Conservation (phyloP, 2,329 filamentous ascomycete genomes). For the Alternaria sp. region DNA sequence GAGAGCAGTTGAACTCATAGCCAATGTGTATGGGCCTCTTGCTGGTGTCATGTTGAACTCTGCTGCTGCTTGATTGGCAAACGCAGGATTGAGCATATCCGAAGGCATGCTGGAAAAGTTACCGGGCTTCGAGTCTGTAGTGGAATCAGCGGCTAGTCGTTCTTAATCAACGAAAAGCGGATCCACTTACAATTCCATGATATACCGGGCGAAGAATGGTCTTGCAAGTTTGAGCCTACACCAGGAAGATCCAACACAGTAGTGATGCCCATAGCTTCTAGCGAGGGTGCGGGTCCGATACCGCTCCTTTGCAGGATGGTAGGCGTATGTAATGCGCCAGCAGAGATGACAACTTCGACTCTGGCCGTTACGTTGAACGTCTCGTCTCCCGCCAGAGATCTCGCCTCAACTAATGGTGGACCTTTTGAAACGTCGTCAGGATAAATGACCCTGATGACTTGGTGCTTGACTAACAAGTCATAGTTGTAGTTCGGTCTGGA, state of each 20-base stretch:
- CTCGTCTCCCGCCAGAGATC: conserved; percentile 3
- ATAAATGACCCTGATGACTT: conserved; percentile 13
- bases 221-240: conserved; percentile 69
- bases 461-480: conserved; percentile 13
- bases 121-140: conserved; percentile 5
- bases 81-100: conserved; percentile 11
- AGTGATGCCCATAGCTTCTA: conserved; percentile 58
- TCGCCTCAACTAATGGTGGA: conserved; percentile 39
- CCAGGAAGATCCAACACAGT: conserved; percentile 63
- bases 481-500: conserved; percentile 14
- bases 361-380: conserved; percentile 1
- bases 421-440: conserved; percentile 2
- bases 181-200: conserved; percentile 6
- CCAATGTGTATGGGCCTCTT: conserved; percentile 17
- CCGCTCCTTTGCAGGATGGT: conserved; percentile 68
- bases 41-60: conserved; percentile 13
- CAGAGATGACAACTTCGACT: conserved; percentile 43
- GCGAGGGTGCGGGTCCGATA: conserved; percentile 59
- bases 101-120: conserved; percentile 13
- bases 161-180: background rate
- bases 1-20: conserved; percentile 9
- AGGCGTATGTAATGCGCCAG: conserved; percentile 62
- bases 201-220: conserved; percentile 53
- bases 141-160: background rate
- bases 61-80: conserved; percentile 4